Base-by-base conservation (phyloP, 345 rosid genomes). In the Salix purpurea region DNA sequence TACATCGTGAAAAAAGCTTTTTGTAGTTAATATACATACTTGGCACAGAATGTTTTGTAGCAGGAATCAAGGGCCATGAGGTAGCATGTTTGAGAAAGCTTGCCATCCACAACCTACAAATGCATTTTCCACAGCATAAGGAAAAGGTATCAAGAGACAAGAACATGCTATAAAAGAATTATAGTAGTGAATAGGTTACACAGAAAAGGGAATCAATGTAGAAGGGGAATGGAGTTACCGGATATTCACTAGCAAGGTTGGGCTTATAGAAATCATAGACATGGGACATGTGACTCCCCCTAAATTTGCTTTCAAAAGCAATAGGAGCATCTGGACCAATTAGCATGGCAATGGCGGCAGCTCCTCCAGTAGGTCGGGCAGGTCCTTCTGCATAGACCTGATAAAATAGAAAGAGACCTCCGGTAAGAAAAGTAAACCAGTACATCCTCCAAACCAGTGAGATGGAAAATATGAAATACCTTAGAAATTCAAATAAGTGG, bases 321-420 rank as follows among this genome's bases (percentile, higher is more conserved):
- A 96, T 89, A 67, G 98, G 98, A 75, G 99, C 97, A 84, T 94
- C 90, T 0, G 99, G 98, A 74, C 99, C 99, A 65, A 96, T 81
- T 68, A 96, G 84, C 87, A 94, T 87, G 78, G 94, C 97, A 86
- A 96, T 88, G 1, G 99, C 98, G 73, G 96, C 99, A 7, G 99
- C 99, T 85, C 99, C 99, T 78, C 99, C 99, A 70, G 99, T 96
- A 18, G 99, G 98, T 46, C 99, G 87, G 3, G 99, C 99, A 1
- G 99, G 98, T 80, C 99, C 99, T 90, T 96, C 99, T 10, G 99
- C 99, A 84, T 96, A 96, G 67, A 96, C 99, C 99, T 96, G 94
- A 85, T 77, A 58, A 40, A 72, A 75, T 32, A 73, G 65, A 67
- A 54, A 80, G 79, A 72, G 52, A 68, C 6, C 48, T 40, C 66